Percentiles rank a stretch among this genome's conserved stretches.
These are phyloP conservation scores for Phytophthora pistaciae DNA, from an alignment of 352 stramenopile species.

Conservation along the genomic window DNA sequence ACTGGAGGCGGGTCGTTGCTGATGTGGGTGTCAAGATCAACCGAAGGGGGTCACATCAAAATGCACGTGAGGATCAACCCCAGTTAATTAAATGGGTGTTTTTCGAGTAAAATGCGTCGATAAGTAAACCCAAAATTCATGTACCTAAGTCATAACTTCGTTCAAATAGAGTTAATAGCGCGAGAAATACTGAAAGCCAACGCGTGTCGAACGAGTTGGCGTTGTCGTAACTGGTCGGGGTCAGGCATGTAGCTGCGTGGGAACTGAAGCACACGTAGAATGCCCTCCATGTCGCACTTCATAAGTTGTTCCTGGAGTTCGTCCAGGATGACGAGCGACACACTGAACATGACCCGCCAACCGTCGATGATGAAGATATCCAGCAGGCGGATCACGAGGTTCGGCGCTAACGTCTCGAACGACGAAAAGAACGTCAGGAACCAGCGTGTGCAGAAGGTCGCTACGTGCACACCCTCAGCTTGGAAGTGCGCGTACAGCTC, in stretches of 20 bases:
- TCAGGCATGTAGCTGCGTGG: conserved; percentile 64
- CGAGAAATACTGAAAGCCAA: conserved; percentile 74
- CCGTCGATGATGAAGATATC: conserved; percentile 86
- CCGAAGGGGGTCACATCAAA: conserved; percentile 41
- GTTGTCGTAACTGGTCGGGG: conserved; percentile 44
- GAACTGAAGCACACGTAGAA: conserved; percentile 73
- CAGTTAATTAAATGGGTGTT: conserved; percentile 4
- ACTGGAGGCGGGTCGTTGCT: conserved; percentile 25
- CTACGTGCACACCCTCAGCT: conserved; percentile 68
- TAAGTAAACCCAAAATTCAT: not conserved
- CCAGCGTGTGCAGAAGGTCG: conserved; percentile 80
- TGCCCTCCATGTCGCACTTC: conserved; percentile 69
- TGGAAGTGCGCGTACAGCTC: conserved; percentile 69
- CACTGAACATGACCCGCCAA: conserved; percentile 83
- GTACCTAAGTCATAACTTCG: conserved; percentile 5
- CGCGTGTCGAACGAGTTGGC: conserved; percentile 65
- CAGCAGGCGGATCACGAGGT: conserved; percentile 73
- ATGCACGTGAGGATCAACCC: conserved; percentile 53
- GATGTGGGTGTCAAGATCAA: conserved; percentile 50
- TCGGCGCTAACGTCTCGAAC: conserved; percentile 79
- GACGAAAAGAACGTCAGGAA: conserved; percentile 89
- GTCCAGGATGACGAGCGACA: conserved; percentile 82
- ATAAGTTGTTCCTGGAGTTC: conserved; percentile 67
- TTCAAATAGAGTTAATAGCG: conserved; percentile 57
- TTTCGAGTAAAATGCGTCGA: not conserved